Evolutionary conservation across 257 asterid species (phyloP), one percentile per base, ranked within the genome.

Genomic region (Leonotis leonurus): DNA sequence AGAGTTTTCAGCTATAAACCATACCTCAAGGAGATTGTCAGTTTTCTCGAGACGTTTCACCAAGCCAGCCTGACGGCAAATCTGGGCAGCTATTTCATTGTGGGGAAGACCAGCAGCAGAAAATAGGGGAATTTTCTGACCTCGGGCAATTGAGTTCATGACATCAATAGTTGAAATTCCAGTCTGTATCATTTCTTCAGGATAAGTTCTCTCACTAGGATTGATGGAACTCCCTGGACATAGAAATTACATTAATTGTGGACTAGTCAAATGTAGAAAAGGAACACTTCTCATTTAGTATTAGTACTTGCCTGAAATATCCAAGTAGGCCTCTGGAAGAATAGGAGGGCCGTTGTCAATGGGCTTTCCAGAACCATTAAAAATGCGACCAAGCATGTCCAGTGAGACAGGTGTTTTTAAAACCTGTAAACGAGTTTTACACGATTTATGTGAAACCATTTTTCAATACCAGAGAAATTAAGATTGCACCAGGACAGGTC

Each of bases 21-120:
- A 45, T 70, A 87, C 96, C 81, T 83, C 86, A 9, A 87, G 93
- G 74, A 90, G 95, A 71, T 83, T 77, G 46, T 78, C 91, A 60
- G 94, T 12, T 76, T 84, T 88, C 83, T 90, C 98, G 77, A 85
- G 69, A n/a, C 95, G 90, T 75, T 85, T 88, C 72, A 90, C 98
- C 80, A 90, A 80, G 79, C 98, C 98, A 84, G 98, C 98, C 78
- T 91, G 98, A 63, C 98, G 96, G 77, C 98, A 91, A 64, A 91
- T 91, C 80, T 91, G 98, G 64, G 98, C 98, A 60, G 98, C 98
- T 12, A 91, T 91, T 83, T 91, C 98, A 79, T 91, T 91, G 81
- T 91, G 98, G 55, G 96, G 98, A 75, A 91, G 96, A 80, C 98
- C 98, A 56, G 98, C 98, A 67, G 98, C 98, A 33, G 98, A 91